phyloP scores from a whole-genome alignment of 345 rosid species.

The Psidium guajava region DNA sequence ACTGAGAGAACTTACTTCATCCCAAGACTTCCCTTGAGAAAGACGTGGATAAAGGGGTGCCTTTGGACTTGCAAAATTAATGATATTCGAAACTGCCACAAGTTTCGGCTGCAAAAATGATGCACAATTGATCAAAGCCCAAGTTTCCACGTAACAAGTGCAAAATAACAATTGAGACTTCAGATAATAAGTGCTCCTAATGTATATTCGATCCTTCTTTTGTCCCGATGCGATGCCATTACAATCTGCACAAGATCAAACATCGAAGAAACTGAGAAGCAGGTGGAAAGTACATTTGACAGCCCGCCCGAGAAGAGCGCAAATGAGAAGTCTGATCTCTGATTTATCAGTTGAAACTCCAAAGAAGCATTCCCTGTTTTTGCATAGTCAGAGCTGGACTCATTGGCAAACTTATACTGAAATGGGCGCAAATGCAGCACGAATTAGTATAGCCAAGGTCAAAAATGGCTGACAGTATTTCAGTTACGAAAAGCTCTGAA shows the following conservation, averaged over 20 bases:
- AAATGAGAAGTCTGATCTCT: constrained; percentile 81
- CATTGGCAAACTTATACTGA: constrained; percentile 61
- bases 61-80: constrained; percentile 59
- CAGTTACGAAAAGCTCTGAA: background rate
- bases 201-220: background rate
- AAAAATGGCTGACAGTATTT: background rate
- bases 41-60: constrained; percentile 90
- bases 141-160: background rate
- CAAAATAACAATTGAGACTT: background rate
- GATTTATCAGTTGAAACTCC: constrained; percentile 68
- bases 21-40: constrained; percentile 84
- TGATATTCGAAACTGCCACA: constrained; percentile 52
- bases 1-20: constrained; percentile 50
- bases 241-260: background rate
- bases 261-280: background rate
- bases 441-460: background rate
- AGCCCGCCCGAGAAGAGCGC: constrained; percentile 59
- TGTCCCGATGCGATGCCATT: background rate
- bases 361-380: constrained; percentile 46
- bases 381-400: constrained; percentile 29
- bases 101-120: constrained; percentile 56
- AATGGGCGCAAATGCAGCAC: background rate
- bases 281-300: constrained; percentile 29
- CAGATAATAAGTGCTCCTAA: background rate
- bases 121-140: background rate